Base-by-base conservation (phyloP, 805 yeast species). In the Pichia thaimueangensis region DNA sequence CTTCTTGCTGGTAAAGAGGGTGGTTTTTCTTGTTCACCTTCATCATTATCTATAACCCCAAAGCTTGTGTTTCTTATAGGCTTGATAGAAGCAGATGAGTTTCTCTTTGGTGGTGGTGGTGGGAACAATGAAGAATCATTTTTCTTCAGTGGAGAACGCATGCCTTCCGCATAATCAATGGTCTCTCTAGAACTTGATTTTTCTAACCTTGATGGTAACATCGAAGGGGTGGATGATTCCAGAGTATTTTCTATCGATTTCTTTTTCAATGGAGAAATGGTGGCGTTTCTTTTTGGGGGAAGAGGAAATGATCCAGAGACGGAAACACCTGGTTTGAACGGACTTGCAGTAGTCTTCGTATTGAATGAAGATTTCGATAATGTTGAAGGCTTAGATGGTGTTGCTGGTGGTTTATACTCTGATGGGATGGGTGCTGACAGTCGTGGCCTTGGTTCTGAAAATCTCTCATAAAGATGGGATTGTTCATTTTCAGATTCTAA, bases 101-200 rank as follows among this genome's bases (percentile, higher is more conserved):
- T 20, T 17, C 15, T 35, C 15, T 17, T 35, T 25, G 22, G 16
- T 6, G 42, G 42, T n/a, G 39, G 43, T 21, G 40, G 43, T 10
- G 37, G 34, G 13, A 20, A 33, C 20, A 37, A 24, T 11, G 10
- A 9, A 21, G 22, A 3, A n/a, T 21, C 15, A 20, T 19, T 27
- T 8, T 27, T 32, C 13, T 43, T 43, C 21, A 38, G 20, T 21
- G 46, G 46, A 21, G 46, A 43, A 11, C 46, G 35, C 46, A 43
- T 43, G 24, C 46, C 46, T 43, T 43, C 46, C 3, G 46, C 46
- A 37, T 25, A 43, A 37, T 34, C 37, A 35, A 32, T 33, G 9
- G 46, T 31, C 10, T 34, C 47, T 4, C 38, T 35, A 6, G 38
- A 35, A 17, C 27, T 22, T 6, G 30, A 8, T 19, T 22, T 35